These are phyloP conservation scores for Cryptococcus floricola DNA, from an alignment of 1,284 basidiomycete species.

Conservation along the genomic window DNA sequence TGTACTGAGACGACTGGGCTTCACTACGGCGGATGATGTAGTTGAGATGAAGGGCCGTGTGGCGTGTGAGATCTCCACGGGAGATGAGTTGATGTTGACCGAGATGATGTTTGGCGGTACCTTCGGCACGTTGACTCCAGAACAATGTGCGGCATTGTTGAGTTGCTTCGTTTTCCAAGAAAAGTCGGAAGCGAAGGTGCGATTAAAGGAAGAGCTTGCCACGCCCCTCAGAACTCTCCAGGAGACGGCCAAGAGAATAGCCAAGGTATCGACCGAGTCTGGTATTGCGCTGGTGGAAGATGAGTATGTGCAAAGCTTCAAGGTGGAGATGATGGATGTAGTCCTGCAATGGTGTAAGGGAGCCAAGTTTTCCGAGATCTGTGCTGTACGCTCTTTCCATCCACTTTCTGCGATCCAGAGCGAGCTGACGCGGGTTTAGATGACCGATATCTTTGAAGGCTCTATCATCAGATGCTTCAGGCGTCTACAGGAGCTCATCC, in stretches of 20 bases:
- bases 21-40: conserved; percentile 83
- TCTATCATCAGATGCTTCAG: conserved; percentile 91
- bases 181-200: conserved; percentile 85
- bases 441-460: conserved; percentile 96
- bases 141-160: conserved; percentile 86
- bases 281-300: conserved; percentile 86
- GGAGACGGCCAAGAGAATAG: conserved; percentile 89
- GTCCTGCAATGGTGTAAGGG: conserved; percentile 97
- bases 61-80: conserved; percentile 96
- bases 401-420: neutral
- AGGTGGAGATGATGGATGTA: conserved; percentile 96
- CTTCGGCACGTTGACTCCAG: conserved; percentile 84
- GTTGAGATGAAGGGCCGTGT: conserved; percentile 98
- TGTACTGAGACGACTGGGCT: conserved; percentile 84
- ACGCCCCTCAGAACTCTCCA: conserved; percentile 90
- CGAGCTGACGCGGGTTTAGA: conserved; percentile 50
- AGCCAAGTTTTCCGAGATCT: conserved; percentile 92
- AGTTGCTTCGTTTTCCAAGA: conserved; percentile 97
- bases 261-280: conserved; percentile 89
- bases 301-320: conserved; percentile 93
- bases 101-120: conserved; percentile 97
- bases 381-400: conserved; percentile 63
- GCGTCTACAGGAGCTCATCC: conserved; percentile 84
- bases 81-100: conserved; percentile 92
- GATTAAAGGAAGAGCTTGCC: conserved; percentile 87